Evolutionary conservation across 805 yeast species (phyloP).

Genomic region (Barnettozyma pratensis): DNA sequence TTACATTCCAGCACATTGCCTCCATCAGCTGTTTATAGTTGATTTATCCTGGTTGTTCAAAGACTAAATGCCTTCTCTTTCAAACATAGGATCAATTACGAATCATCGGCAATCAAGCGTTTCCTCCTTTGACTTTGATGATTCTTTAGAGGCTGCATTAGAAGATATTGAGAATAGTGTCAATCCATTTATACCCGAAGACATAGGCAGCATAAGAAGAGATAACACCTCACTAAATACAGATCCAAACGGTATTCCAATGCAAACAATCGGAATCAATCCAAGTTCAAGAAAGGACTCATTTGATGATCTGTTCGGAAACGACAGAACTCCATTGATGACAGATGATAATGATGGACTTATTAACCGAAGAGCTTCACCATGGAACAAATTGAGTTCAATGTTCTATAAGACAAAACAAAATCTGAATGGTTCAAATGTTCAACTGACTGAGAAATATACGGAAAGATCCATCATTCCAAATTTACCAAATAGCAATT

Average conservation of each 20-base stretch:
- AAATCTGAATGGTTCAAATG: slow-evolving; percentile 9
- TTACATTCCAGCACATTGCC: not conserved
- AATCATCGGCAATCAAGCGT: slow-evolving; percentile 25
- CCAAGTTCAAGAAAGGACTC: slow-evolving; percentile 21
- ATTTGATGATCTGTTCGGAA: slow-evolving; percentile 19
- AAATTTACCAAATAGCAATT: slow-evolving; percentile 33
- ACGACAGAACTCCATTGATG: slow-evolving; percentile 17
- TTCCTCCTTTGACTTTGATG: slow-evolving; percentile 59
- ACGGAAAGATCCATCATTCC: slow-evolving; percentile 39
- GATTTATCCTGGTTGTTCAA: not conserved
- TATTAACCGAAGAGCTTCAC: not conserved
- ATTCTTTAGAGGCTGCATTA: slow-evolving; percentile 61
- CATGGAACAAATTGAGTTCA: slow-evolving; percentile 15
- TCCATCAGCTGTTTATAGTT: not conserved
- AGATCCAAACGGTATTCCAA: slow-evolving; percentile 29
- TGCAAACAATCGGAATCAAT: slow-evolving; percentile 24
- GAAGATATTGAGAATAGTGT: slow-evolving; percentile 38
- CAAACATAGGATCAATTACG: slow-evolving; percentile 13
- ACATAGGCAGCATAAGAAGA: slow-evolving; percentile 8
- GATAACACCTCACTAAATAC: slow-evolving; percentile 25
- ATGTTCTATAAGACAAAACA: slow-evolving; percentile 4
- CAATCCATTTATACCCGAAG: slow-evolving; percentile 29
- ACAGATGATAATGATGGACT: not conserved
- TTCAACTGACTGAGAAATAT: slow-evolving; percentile 26
- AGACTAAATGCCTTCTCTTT: slow-evolving; percentile 19